Percentiles rank a stretch among this genome's conserved stretches.
Evolutionary conservation across 2,329 filamentous ascomycete genomes (phyloP).

Genomic region (Blastomyces parvus): DNA sequence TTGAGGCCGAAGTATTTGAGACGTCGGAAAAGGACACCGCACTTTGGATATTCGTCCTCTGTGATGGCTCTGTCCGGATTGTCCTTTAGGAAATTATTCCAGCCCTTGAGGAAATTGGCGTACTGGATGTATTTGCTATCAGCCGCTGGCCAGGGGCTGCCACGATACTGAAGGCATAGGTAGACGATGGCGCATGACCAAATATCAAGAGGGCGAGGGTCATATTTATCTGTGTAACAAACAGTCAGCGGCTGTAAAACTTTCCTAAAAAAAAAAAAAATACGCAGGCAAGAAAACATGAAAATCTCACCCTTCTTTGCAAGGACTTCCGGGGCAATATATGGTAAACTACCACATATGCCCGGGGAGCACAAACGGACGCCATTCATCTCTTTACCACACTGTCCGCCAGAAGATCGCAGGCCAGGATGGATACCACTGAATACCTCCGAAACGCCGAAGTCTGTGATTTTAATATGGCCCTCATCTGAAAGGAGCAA

Average conservation of each 20-base stretch:
- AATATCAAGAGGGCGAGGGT: slow-evolving; percentile 71
- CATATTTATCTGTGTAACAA: slow-evolving; percentile 43
- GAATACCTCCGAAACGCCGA: slow-evolving; percentile 82
- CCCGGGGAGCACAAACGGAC: slow-evolving; percentile 65
- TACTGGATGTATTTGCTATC: slow-evolving; percentile 51
- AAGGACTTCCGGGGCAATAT: slow-evolving; percentile 79
- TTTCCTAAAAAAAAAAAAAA: neutral
- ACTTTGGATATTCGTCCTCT: slow-evolving; percentile 57
- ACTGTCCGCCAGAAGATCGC: slow-evolving; percentile 61
- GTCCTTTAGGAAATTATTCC: slow-evolving; percentile 57
- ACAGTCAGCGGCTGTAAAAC: slow-evolving; percentile 9
- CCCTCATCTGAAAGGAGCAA: slow-evolving; percentile 68
- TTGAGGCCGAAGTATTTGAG: slow-evolving; percentile 56
- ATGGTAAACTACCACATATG: slow-evolving; percentile 75
- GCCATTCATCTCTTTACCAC: slow-evolving; percentile 62
- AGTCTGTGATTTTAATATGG: slow-evolving; percentile 83
- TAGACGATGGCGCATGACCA: slow-evolving; percentile 82
- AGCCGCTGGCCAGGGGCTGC: slow-evolving; percentile 65
- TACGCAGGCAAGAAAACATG: neutral
- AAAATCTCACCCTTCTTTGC: slow-evolving; percentile 46
- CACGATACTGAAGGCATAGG: slow-evolving; percentile 63
- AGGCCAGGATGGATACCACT: slow-evolving; percentile 70
- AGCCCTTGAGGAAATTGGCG: slow-evolving; percentile 54
- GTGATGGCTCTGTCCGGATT: slow-evolving; percentile 39
- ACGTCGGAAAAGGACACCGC: slow-evolving; percentile 56